Evolutionary conservation across 495 filamentous ascomycete species (phyloP).

Genomic region (Cryomyces minteri): DNA sequence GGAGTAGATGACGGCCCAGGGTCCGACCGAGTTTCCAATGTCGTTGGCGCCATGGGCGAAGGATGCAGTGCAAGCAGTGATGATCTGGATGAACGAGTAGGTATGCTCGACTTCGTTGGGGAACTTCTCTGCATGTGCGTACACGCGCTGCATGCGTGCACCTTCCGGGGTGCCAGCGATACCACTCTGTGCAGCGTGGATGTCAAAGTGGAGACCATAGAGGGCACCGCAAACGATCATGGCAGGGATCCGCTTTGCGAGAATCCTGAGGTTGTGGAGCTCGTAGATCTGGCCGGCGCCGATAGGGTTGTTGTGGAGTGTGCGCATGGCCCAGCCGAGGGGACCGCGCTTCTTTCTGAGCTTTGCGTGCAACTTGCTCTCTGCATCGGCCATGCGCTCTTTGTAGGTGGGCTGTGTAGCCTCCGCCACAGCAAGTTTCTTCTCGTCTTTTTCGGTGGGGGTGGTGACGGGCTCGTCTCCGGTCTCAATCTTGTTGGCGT

Average conservation of each 20-base stretch:
- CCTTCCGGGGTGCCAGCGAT: slow-evolving; percentile 46
- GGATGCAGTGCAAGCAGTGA: slow-evolving; percentile 36
- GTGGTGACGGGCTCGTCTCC: slow-evolving; percentile 7
- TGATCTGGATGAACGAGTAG: slow-evolving; percentile 21
- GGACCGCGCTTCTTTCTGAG: slow-evolving; percentile 38
- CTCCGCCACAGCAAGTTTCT: slow-evolving; percentile 24
- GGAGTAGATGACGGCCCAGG: slow-evolving; percentile 11
- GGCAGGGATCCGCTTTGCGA: slow-evolving; percentile 42
- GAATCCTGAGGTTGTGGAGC: slow-evolving; percentile 37
- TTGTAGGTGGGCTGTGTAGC: slow-evolving; percentile 30
- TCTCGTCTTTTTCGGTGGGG: slow-evolving; percentile 26
- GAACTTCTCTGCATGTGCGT: too few species aligned
- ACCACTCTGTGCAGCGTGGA: slow-evolving; percentile 48
- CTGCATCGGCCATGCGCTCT: slow-evolving; percentile 31
- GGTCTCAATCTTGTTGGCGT: slow-evolving; percentile 3
- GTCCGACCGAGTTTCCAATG: slow-evolving; percentile 9
- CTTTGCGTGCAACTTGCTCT: slow-evolving; percentile 30
- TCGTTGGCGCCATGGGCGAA: slow-evolving; percentile 17
- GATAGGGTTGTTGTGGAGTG: slow-evolving; percentile 46
- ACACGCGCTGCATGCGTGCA: slow-evolving; percentile 32
- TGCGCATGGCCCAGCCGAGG: slow-evolving; percentile 55
- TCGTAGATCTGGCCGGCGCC: slow-evolving; percentile 51
- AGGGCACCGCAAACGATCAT: slow-evolving; percentile 32
- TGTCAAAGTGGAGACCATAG: slow-evolving; percentile 56
- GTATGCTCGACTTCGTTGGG: slow-evolving; percentile 15